Conservation (phyloP, 352 stramenopile species). For the Phytophthora aleatoria region DNA sequence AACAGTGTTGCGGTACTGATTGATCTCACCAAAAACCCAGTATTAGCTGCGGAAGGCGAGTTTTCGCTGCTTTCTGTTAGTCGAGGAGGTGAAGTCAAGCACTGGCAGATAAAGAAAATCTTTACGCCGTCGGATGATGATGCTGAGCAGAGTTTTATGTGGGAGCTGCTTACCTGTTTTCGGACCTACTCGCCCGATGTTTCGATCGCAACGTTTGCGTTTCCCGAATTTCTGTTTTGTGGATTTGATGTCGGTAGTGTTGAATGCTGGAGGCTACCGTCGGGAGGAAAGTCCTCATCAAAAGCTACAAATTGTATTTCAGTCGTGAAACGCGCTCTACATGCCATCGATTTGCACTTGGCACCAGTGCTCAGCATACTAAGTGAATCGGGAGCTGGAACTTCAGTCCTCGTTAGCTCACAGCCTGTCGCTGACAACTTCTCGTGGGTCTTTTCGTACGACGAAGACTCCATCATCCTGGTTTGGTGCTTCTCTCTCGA, state of each 20-base stretch:
- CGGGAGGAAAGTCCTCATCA: conserved; percentile 11
- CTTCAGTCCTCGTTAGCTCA: conserved; percentile 10
- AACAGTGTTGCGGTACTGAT: conserved; percentile 23
- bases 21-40: conserved; percentile 12
- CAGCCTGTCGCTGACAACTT: conserved; percentile 37
- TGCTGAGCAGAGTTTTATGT: conserved; percentile 20
- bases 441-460: conserved; percentile 61
- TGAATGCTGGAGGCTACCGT: conserved; percentile 56
- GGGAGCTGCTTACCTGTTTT: conserved; percentile 54
- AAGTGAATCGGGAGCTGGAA: conserved; percentile 31
- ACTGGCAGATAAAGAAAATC: conserved; percentile 33
- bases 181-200: conserved; percentile 42
- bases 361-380: conserved; percentile 44
- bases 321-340: conserved; percentile 48
- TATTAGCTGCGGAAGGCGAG: not conserved
- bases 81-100: conserved; percentile 51
- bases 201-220: conserved; percentile 39
- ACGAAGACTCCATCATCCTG: conserved; percentile 47
- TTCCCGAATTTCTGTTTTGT: conserved; percentile 53
- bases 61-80: conserved; percentile 39
- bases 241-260: conserved; percentile 54
- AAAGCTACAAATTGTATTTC: conserved; percentile 31
- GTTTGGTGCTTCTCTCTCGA: conserved; percentile 61
- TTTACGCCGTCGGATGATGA: not conserved
- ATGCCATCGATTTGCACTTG: conserved; percentile 59